These are phyloP conservation scores for Colletotrichum graminicola DNA, from an alignment of 2,329 filamentous ascomycete genomes.

Conservation along the genomic window DNA sequence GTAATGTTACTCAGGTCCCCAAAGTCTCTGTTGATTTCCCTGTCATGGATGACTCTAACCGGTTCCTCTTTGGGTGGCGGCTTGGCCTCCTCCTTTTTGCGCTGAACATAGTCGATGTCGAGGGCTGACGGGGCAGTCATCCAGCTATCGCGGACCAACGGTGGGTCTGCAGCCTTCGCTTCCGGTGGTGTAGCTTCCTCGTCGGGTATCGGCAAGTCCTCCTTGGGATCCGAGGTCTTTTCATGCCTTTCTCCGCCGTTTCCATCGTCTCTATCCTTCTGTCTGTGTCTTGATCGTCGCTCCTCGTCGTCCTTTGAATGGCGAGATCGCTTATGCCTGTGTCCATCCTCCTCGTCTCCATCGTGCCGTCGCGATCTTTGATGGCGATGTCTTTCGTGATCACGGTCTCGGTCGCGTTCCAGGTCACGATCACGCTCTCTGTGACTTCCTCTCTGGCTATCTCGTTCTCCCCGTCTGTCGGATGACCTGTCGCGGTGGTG, in stretches of 20 bases:
- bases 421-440: slow-evolving; percentile 49
- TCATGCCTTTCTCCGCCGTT: slow-evolving; percentile 47
- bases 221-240: slow-evolving; percentile 62
- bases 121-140: slow-evolving; percentile 85
- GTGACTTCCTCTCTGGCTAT: slow-evolving; percentile 44
- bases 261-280: slow-evolving; percentile 43
- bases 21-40: slow-evolving; percentile 81
- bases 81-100: slow-evolving; percentile 67
- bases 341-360: slow-evolving; percentile 64
- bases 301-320: slow-evolving; percentile 65
- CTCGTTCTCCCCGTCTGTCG: slow-evolving; percentile 44
- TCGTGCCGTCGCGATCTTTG: slow-evolving; percentile 53
- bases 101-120: slow-evolving; percentile 84
- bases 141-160: slow-evolving; percentile 84
- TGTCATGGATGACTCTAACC: slow-evolving; percentile 79
- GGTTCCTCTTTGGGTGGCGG: slow-evolving; percentile 68
- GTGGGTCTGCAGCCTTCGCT: slow-evolving; percentile 48
- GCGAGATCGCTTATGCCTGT: slow-evolving; percentile 74
- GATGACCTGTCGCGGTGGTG: slow-evolving; percentile 56
- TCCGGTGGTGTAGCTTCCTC: slow-evolving; percentile 53
- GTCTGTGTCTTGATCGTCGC: slow-evolving; percentile 46
- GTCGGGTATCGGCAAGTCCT: slow-evolving; percentile 64
- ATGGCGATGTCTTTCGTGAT: slow-evolving; percentile 49
- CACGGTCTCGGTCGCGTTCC: slow-evolving; percentile 50
- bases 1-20: slow-evolving; percentile 70